Evolutionary conservation across 2,329 filamentous ascomycete genomes (phyloP).

Genomic region (Ceratocystis cubensis): DNA sequence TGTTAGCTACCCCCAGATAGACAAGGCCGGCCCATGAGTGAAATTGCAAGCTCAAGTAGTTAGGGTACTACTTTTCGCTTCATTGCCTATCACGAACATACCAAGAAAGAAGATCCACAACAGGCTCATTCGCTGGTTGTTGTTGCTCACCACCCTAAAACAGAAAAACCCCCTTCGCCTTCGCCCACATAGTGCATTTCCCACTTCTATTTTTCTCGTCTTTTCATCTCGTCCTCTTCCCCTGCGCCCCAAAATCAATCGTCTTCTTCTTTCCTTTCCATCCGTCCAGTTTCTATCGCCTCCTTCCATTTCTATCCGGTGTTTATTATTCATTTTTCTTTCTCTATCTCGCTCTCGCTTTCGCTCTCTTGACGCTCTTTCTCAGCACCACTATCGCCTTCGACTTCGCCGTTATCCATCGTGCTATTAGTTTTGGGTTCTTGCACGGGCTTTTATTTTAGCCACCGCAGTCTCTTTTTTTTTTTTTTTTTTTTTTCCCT

Average conservation of each 20-base stretch:
- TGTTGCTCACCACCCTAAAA: neutral
- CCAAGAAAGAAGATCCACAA: neutral
- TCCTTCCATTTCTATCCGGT: neutral
- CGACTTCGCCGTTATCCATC: neutral
- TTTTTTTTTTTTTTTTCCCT: neutral
- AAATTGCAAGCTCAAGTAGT: too few relatives aligned
- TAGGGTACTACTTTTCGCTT: neutral
- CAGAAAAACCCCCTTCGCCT: neutral
- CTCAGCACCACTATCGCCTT: neutral
- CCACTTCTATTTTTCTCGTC: neutral
- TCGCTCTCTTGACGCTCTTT: neutral
- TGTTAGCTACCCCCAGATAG: too few relatives aligned
- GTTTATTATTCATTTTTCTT: constrained; percentile 2
- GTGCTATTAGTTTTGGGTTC: neutral
- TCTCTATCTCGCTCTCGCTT: neutral
- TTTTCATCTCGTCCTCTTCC: neutral
- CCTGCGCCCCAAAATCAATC: neutral
- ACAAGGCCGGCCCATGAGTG: too few relatives aligned
- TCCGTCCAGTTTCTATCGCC: neutral
- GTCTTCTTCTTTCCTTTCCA: neutral
- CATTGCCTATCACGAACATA: neutral
- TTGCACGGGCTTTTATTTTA: neutral
- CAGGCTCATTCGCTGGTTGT: neutral
- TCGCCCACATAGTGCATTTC: neutral
- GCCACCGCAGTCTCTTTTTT: neutral